A percentile compares a stretch with the other conserved stretches of the same genome.
Conservation (phyloP, 495 filamentous ascomycete genomes). For the Podospora appendiculata region DNA sequence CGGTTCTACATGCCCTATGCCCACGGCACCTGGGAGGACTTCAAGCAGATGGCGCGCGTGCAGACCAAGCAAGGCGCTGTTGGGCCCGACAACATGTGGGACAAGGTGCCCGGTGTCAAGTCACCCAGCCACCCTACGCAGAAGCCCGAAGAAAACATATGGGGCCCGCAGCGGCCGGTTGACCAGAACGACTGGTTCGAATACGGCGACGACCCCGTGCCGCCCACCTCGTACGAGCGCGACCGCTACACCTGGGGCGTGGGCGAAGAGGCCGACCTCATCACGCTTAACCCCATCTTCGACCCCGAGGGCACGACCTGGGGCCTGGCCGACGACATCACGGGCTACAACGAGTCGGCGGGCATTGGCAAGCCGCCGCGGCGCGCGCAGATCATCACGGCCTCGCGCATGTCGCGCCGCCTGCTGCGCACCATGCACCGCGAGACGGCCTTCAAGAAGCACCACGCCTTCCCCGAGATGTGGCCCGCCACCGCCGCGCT, state of each 20-base stretch:
- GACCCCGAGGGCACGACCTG: constrained; percentile 84
- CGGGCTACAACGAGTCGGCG: constrained; percentile 70
- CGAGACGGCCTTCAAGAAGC: constrained; percentile 71
- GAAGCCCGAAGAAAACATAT: constrained; percentile 60
- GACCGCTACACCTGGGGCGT: constrained; percentile 85
- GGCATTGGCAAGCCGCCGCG: constrained; percentile 58
- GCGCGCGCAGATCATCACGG: constrained; percentile 81
- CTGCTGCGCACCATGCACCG: constrained; percentile 83
- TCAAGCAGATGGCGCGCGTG: constrained; percentile 83
- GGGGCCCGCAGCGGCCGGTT: constrained; percentile 72
- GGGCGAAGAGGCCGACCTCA: constrained; percentile 85
- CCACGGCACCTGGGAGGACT: constrained; percentile 89
- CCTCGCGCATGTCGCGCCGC: constrained; percentile 71
- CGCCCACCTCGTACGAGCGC: constrained; percentile 62
- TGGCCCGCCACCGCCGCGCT: constrained; percentile 80
- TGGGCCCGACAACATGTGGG: constrained; percentile 65
- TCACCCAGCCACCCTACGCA: constrained; percentile 19
- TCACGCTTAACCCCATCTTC: constrained; percentile 91
- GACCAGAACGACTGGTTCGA: constrained; percentile 59
- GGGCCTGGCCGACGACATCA: constrained; percentile 79
- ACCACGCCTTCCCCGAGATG: constrained; percentile 94
- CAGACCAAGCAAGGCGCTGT: constrained; percentile 78
- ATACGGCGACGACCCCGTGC: constrained; percentile 60
- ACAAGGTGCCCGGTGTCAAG: constrained; percentile 29
- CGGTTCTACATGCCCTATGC: constrained; percentile 87